Conservation (phyloP, 2,329 filamentous ascomycete species). For the Trichophyton benhamiae region DNA sequence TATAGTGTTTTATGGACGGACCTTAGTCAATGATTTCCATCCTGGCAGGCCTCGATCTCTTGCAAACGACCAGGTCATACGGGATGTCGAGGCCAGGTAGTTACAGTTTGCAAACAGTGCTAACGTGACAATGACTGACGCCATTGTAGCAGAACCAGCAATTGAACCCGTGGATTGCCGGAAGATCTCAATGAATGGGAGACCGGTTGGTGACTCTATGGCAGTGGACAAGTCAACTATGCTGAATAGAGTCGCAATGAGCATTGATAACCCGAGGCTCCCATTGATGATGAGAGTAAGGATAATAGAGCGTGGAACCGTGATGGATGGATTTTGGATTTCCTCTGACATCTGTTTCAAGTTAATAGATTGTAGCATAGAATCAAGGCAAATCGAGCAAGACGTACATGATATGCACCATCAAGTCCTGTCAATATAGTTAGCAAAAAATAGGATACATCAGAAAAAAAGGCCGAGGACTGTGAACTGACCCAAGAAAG, state of each 20-base stretch:
- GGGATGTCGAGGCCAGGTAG: conserved; percentile 26
- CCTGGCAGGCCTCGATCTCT: conserved; percentile 33
- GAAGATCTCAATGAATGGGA: conserved; percentile 42
- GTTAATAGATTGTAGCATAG: conserved; percentile 7
- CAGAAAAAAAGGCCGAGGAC: not conserved
- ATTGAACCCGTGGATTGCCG: conserved; percentile 33
- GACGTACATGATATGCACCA: conserved; percentile 25
- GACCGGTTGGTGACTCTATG: conserved; percentile 33
- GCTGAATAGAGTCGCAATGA: conserved; percentile 35
- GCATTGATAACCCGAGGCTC: conserved; percentile 34
- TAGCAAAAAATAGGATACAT: conserved; percentile 1
- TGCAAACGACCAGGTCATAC: conserved; percentile 34
- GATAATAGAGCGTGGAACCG: conserved; percentile 39
- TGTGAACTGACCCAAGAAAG: conserved; percentile 17
- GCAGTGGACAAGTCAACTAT: conserved; percentile 30
- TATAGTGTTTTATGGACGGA: conserved; percentile 8
- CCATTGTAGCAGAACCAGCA: conserved; percentile 32
- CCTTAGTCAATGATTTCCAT: conserved; percentile 20
- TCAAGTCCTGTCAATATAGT: conserved; percentile 22
- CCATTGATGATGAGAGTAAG: conserved; percentile 39
- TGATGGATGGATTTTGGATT: conserved; percentile 36
- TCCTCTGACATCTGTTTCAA: conserved; percentile 37
- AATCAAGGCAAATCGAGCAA: conserved; percentile 10
- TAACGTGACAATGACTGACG: conserved; percentile 36
- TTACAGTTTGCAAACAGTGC: conserved; percentile 24